Conservation (phyloP, 768 basidiomycete genomes). For the Amanita brunnescens region DNA sequence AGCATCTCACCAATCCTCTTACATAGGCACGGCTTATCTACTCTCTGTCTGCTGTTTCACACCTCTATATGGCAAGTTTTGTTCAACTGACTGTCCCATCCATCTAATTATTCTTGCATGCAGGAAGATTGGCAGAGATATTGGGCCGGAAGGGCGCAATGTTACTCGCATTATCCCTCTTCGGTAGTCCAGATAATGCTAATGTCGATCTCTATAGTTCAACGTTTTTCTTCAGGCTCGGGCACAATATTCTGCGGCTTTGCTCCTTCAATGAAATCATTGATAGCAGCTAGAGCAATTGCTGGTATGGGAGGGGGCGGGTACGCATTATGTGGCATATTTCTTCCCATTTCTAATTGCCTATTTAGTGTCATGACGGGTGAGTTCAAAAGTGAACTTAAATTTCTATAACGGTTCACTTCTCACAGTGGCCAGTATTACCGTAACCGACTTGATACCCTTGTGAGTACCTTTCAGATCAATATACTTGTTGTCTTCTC, state of each 20-base stretch:
- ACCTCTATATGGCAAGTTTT: constrained; percentile 65
- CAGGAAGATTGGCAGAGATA: constrained; percentile 79
- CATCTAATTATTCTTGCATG: constrained; percentile 12
- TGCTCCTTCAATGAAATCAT: constrained; percentile 75
- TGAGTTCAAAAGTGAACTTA: constrained; percentile 21
- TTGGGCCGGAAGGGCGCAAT: constrained; percentile 81
- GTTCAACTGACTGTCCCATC: background rate
- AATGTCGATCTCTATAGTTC: constrained; percentile 3
- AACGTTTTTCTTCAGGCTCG: constrained; percentile 36
- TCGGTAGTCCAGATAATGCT: constrained; percentile 42
- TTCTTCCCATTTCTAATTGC: constrained; percentile 15
- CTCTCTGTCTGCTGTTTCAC: constrained; percentile 88
- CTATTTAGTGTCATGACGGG: constrained; percentile 74
- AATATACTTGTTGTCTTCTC: constrained; percentile 7
- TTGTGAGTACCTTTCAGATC: constrained; percentile 40
- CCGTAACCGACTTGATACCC: constrained; percentile 84
- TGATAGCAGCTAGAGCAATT: constrained; percentile 75
- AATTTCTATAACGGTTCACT: background rate
- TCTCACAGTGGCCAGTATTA: constrained; percentile 69
- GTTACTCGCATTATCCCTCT: constrained; percentile 74
- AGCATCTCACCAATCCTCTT: constrained; percentile 72
- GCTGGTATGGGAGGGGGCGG: constrained; percentile 93
- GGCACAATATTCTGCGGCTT: constrained; percentile 85
- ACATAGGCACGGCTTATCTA: constrained; percentile 84
- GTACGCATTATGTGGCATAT: constrained; percentile 36